Base-by-base conservation (phyloP, 495 filamentous ascomycete species). In the Neurospora sp. region DNA sequence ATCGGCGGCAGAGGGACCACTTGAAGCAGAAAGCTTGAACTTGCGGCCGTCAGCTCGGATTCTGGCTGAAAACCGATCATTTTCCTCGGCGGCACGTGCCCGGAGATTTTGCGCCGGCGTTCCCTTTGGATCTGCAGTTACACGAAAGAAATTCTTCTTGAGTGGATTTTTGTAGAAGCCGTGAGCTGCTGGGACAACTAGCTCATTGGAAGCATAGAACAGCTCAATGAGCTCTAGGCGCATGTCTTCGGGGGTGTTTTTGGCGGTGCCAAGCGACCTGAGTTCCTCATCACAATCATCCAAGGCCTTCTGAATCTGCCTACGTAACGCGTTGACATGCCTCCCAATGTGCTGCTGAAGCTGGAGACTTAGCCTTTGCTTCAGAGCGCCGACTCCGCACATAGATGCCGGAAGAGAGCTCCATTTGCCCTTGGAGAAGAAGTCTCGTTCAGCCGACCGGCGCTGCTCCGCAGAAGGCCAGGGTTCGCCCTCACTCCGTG, bases 391-490 rank as follows among this genome's bases (percentile, higher is more conserved):
- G 5, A 77, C 75, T 11, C 83, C 83, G 66, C 80, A 77, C 39
- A 79, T 77, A 48, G 74, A 76, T 18, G 71, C 71, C 5, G 81
- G 78, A 5, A 84, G 73, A 0, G 77, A 69, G 68, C 72, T 80
- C 87, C 86, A 88, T 71, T 79, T 79, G n/a, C 83, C 85, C 6
- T 71, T 53, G 31, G 72, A 69, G 73, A 84, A 83, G 77, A 84
- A 84, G 8, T 77, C 73, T 4, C 71, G 68, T 70, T 84, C 82
- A 14, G 41, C 40, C 2, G 69, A 76, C 0, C 73, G 77, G 11
- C 82, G 77, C 18, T 83, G 77, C 14, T 80, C 76, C 1, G 75
- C 70, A 6, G 72, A 74, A 0, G 79, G 79, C 81, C 81, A 83
- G 1, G 77, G 69, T 76, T 77, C 31, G 74, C 77, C 68, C 59